Base-by-base conservation (phyloP, 78 protist genomes). In the Dictyostelium purpureum region DNA sequence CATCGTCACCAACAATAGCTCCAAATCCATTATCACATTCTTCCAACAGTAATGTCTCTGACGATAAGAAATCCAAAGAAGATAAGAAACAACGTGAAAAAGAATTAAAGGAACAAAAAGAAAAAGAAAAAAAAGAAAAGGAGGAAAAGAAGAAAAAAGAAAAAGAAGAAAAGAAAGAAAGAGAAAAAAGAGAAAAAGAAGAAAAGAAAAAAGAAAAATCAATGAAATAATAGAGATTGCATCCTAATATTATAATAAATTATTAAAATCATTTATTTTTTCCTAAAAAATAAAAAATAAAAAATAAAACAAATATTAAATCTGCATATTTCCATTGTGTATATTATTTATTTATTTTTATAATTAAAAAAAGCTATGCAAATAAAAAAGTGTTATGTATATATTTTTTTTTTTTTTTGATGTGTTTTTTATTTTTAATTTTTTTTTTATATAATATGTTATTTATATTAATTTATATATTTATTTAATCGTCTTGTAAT, bases 11-110 rank as follows among this genome's bases (percentile, higher is more conserved):
- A 56, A 56, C 65, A 1, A 49, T 11, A 49, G 11, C 54, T 14
- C 7, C 54, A 49, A 49, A 49, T 49, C 7, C 54, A 11, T 14
- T 11, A 49, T n/a, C n/a, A n/a, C n/a, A n/a, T n/a, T n/a, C n/a
- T n/a, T n/a, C 54, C 54, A 14, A 49, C 54, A 49, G 11, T 11
- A 75, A 49, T 11, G 7, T 49, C 54, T 24, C 65, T 24, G 31
- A 56, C 19, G 31, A 24, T 18, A 24, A 56, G 7, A 24, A 63
- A 63, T 1, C 77, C 16, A 73, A 73, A 24, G 79, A 73, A 47
- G 63, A 73, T 45, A 73, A 73, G 59, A 38, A 73, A 73, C 38
- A 73, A 73, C 21, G 56, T 26, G 47, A 73, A 16, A 31, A 73
- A n/a, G 31, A 21, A 40, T 45, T 19, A 45, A 73, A 73, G 10